Conservation (phyloP, 108 stramenopile species). For the Stephanodiscus triporus region DNA sequence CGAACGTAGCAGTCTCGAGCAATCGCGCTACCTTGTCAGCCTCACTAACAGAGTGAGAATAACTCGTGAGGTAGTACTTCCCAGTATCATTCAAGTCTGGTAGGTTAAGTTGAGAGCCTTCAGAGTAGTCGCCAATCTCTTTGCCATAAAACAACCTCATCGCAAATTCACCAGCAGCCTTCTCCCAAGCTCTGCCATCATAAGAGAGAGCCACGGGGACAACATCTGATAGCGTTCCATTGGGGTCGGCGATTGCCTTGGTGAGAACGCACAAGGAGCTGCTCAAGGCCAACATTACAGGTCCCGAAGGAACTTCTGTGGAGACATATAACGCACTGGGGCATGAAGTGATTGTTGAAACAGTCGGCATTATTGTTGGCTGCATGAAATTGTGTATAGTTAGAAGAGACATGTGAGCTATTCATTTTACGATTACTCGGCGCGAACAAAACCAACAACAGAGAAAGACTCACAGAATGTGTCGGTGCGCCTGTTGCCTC, state of each 20-base stretch:
- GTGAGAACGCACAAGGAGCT: slow-evolving; percentile 40
- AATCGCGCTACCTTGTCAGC: slow-evolving; percentile 36
- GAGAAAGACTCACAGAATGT: not conserved
- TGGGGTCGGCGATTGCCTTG: slow-evolving; percentile 25
- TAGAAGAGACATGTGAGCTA: not conserved
- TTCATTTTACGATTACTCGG: not conserved
- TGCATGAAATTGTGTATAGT: not conserved
- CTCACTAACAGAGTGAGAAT: slow-evolving; percentile 22
- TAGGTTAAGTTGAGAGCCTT: slow-evolving; percentile 43
- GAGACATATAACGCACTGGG: slow-evolving; percentile 13
- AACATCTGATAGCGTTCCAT: slow-evolving; percentile 31
- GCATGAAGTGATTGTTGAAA: slow-evolving; percentile 30
- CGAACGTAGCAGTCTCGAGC: slow-evolving; percentile 46
- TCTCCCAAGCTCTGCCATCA: slow-evolving; percentile 55
- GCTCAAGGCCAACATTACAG: slow-evolving; percentile 29
- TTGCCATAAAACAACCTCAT: slow-evolving; percentile 26
- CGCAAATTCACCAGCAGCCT: slow-evolving; percentile 47
- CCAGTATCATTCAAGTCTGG: slow-evolving; percentile 34
- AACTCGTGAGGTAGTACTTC: slow-evolving; percentile 45
- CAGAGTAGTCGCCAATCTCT: slow-evolving; percentile 34
- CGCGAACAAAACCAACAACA: not conserved
- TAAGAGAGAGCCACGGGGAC: slow-evolving; percentile 53
- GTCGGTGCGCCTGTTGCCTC: slow-evolving; percentile 16
- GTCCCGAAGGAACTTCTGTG: slow-evolving; percentile 22
- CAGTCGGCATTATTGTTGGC: slow-evolving; percentile 46